These are phyloP conservation scores for Ophiorrhiza pumila DNA, from an alignment of 257 asterid species.

Conservation along the genomic window DNA sequence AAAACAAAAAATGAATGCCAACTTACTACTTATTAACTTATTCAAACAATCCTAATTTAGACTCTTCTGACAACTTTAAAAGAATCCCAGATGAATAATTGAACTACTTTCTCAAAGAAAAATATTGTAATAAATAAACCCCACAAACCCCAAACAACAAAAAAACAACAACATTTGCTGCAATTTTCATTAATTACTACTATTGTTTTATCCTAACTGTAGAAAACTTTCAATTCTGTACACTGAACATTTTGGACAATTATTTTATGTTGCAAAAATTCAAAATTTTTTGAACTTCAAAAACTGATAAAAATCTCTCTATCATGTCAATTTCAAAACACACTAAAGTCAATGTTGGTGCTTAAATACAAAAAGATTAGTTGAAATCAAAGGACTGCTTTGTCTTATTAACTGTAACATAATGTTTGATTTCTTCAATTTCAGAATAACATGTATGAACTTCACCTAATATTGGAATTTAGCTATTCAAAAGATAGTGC, in stretches of 20 bases:
- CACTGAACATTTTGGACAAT: neutral
- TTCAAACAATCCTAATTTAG: no score
- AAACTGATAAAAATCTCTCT: neutral
- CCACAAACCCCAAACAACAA: no score
- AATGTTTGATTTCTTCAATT: slow-evolving; percentile 6
- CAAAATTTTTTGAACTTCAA: slow-evolving; percentile 5
- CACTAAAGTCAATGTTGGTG: slow-evolving; percentile 24
- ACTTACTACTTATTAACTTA: no score
- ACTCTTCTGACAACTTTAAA: no score
- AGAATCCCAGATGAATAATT: no score
- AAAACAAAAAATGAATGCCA: no score
- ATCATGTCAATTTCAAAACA: slow-evolving; percentile 8
- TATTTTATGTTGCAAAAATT: neutral
- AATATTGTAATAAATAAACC: no score
- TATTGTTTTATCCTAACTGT: neutral
- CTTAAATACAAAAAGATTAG: slow-evolving; percentile 15
- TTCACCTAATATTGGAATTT: slow-evolving; percentile 30
- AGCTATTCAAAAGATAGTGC: slow-evolving; percentile 17
- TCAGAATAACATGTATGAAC: slow-evolving; percentile 1
- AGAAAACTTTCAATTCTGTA: neutral
- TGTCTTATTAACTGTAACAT: slow-evolving; percentile 22
- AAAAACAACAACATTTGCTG: no score
- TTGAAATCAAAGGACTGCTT: slow-evolving; percentile 21
- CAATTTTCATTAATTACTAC: no score
- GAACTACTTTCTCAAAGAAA: no score